These are phyloP conservation scores for Annulohypoxylon nitens DNA, from an alignment of 495 filamentous ascomycete species.

Conservation along the genomic window DNA sequence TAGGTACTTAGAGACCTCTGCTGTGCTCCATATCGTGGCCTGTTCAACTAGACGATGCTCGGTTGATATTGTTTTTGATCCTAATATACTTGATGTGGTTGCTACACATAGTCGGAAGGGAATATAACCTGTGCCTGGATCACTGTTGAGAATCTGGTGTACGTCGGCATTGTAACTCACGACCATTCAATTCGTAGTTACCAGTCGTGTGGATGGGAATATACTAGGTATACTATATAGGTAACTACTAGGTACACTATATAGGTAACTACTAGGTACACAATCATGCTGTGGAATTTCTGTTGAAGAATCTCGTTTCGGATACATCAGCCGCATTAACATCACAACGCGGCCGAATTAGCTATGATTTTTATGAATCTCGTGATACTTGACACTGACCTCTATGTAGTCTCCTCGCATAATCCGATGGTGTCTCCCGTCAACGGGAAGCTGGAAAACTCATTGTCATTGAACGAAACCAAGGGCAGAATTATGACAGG, in stretches of 20 bases:
- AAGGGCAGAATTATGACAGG: slow-evolving; percentile 20
- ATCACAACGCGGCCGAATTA: slow-evolving; percentile 4
- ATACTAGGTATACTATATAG: not conserved
- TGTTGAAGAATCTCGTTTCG: slow-evolving; percentile 3
- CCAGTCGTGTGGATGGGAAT: not conserved
- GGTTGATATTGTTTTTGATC: not conserved
- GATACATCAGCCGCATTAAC: slow-evolving; percentile 5
- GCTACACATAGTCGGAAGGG: slow-evolving; percentile 23
- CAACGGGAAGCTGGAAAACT: not conserved
- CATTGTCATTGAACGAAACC: slow-evolving; percentile 7
- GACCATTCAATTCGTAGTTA: not conserved
- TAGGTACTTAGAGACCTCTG: no score
- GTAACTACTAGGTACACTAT: not conserved
- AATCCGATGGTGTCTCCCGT: not conserved
- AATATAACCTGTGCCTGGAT: slow-evolving; percentile 8
- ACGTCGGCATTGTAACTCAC: not conserved
- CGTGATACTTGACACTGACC: slow-evolving; percentile 14
- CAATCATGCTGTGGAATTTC: not conserved
- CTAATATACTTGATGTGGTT: not conserved
- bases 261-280: not conserved
- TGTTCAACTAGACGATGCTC: not conserved
- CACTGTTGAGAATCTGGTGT: slow-evolving; percentile 10
- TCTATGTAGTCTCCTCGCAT: slow-evolving; percentile 4
- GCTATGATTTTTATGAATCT: not conserved
- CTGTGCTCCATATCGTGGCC: not conserved